phyloP scores from a whole-genome alignment of 1,139 yeast species.

The Taphrina sp. region DNA sequence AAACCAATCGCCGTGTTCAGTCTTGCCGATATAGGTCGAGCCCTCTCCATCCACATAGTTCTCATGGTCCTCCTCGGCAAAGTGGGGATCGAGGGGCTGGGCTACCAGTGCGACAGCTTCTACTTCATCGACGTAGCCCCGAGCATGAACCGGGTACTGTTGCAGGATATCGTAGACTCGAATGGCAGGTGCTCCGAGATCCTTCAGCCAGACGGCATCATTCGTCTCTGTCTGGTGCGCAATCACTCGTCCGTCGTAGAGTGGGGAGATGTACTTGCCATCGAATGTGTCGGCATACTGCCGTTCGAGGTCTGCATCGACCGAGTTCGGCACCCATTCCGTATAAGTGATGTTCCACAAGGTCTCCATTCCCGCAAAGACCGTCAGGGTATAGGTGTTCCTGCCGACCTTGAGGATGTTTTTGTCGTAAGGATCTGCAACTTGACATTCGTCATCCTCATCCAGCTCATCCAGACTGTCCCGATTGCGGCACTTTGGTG shows the following conservation, averaged over 20 bases:
- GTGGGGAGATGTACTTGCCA: slow-evolving; percentile 75
- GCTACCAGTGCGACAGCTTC: slow-evolving; percentile 44
- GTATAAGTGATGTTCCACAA: slow-evolving; percentile 86
- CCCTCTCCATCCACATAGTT: slow-evolving; percentile 30
- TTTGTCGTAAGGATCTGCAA: slow-evolving; percentile 20
- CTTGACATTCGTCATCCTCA: slow-evolving; percentile 39
- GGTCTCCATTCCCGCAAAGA: slow-evolving; percentile 64
- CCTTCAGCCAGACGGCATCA: slow-evolving; percentile 72
- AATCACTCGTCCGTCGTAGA: slow-evolving; percentile 59
- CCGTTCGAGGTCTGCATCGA: slow-evolving; percentile 64
- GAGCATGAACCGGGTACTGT: slow-evolving; percentile 26
- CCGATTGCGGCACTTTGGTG: slow-evolving; percentile 32
- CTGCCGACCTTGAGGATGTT: slow-evolving; percentile 35
- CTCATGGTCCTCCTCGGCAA: slow-evolving; percentile 24
- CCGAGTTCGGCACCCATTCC: slow-evolving; percentile 89
- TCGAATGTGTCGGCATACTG: slow-evolving; percentile 53
- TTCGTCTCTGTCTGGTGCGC: slow-evolving; percentile 40
- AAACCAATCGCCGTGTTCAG: slow-evolving; percentile 73
- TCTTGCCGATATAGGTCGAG: slow-evolving; percentile 61
- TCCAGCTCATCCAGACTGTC: slow-evolving; percentile 36
- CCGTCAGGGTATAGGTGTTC: slow-evolving; percentile 56
- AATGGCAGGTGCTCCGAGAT: slow-evolving; percentile 63
- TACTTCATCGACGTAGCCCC: slow-evolving; percentile 35
- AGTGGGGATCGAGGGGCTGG: slow-evolving; percentile 42
- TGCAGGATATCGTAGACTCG: slow-evolving; percentile 69